A percentile compares a stretch with the other conserved stretches of the same genome.
These are phyloP conservation scores for Elsinoe fawcettii DNA, from an alignment of 2,329 filamentous ascomycete species.

Conservation along the genomic window DNA sequence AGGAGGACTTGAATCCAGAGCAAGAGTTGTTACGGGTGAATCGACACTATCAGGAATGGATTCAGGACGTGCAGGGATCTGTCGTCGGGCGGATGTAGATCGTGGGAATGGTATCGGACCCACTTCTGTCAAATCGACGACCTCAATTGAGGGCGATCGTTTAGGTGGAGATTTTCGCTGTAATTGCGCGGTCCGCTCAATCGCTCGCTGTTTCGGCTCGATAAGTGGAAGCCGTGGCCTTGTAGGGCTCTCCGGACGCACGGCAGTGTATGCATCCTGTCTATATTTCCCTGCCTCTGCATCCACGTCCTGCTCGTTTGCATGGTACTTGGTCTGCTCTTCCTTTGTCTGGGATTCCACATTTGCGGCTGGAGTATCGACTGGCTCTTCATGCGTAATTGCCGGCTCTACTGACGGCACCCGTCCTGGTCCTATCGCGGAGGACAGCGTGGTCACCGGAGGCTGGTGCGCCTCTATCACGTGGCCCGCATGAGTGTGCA, in stretches of 20 bases:
- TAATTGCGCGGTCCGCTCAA: background rate
- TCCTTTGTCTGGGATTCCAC: background rate
- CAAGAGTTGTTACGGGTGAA: constrained; percentile 7
- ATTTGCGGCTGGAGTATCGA: background rate
- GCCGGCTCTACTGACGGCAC: background rate
- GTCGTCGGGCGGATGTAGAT: constrained; percentile 8
- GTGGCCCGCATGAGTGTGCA: constrained; percentile 9
- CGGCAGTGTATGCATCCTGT: too few relatives aligned
- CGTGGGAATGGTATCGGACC: background rate
- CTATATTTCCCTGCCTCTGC: too few relatives aligned
- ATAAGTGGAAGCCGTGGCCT: background rate
- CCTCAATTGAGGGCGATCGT: background rate
- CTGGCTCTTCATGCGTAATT: background rate
- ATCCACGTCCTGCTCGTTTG: background rate
- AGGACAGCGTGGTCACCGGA: background rate
- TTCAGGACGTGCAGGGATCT: background rate
- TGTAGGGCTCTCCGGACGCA: background rate
- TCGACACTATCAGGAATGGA: constrained; percentile 16
- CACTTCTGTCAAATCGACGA: background rate
- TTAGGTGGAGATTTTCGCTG: background rate
- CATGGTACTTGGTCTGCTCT: background rate
- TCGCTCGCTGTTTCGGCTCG: background rate
- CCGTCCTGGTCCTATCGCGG: background rate
- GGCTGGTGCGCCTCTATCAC: background rate
- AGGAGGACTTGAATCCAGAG: background rate